phyloP scores from a whole-genome alignment of 169 alveolate species.

The Miamiensis avidus region DNA sequence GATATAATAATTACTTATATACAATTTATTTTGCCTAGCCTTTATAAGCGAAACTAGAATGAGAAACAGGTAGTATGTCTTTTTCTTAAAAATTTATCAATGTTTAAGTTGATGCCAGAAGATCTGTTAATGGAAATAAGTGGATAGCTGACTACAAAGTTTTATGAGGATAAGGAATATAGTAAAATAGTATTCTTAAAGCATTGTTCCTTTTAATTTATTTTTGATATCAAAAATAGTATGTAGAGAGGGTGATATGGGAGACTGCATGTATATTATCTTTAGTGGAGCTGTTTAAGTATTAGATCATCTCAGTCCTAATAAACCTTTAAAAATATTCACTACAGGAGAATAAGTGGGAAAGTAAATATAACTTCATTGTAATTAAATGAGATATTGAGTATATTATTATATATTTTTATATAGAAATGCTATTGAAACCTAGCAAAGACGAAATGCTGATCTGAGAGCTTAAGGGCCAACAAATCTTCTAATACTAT shows the following conservation, averaged over 20 bases:
- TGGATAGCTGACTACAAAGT: background rate
- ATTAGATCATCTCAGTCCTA: too few relatives aligned
- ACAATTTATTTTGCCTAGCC: too few relatives aligned
- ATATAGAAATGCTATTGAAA: background rate
- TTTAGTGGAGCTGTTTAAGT: background rate
- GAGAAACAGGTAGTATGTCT: too few relatives aligned
- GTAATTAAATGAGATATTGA: background rate
- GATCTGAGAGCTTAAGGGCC: background rate
- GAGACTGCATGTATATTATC: background rate
- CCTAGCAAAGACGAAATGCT: too few relatives aligned
- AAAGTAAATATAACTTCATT: background rate
- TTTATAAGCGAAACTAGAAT: too few relatives aligned
- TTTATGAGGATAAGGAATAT: background rate
- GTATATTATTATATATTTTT: too few relatives aligned
- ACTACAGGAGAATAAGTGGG: background rate
- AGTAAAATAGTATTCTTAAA: too few relatives aligned
- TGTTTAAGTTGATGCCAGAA: too few relatives aligned
- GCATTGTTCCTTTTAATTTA: too few relatives aligned
- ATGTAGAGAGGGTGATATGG: background rate
- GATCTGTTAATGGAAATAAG: background rate
- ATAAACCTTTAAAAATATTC: background rate
- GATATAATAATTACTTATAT: too few relatives aligned
- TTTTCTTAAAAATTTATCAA: too few relatives aligned
- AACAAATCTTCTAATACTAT: background rate
- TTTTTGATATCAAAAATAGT: background rate